Base-by-base conservation (phyloP, 768 basidiomycete species). In the Hortiboletus campestris region DNA sequence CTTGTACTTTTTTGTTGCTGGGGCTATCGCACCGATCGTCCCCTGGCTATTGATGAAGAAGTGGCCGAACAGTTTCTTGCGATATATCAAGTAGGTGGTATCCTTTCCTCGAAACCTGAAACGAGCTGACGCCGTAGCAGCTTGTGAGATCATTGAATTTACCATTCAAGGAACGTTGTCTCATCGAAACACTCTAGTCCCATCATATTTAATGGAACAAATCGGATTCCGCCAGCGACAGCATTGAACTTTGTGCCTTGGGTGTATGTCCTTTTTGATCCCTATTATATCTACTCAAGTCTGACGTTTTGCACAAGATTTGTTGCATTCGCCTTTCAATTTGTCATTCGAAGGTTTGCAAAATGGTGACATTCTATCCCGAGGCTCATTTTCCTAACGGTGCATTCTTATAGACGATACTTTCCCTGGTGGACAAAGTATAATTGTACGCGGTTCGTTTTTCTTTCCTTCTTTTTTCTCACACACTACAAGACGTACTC, bases 191-290 rank as follows among this genome's bases (percentile, higher is more conserved):
- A 25, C 3, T 31, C 17, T 44, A 83, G 81, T 50, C 83, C 76
- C 11, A 63, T 90, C 47, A 79, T 91, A 63, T 87, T 91, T 64
- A 80, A 81, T 28, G 91, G 89, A 3, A 80, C 86, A 4, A 72
- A 75, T 22, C 72, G 74, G 49, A 89, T 94, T 45, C 93, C 93
- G 1, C 91, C 91, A 10, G 91, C 91, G 13, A 89, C 85, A 0
- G 88, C 91, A 4, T 79, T 93, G 63, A 95, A 96, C 69, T 95
- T 87, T 65, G 78, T 92, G 3, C 85, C 87, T 3, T 93, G 88
- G 87, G 82, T 86, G 67, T 72, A 62, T 31, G 70, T 71, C 45
- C 34, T 20, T 43, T 39, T 6, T 36, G 13, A 19, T 35, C 6
- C 32, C 11, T 22, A 13, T 50, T 32, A 4, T 16, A 13, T 8